phyloP scores from a whole-genome alignment of 306 rosid genomes.

The Chamaecrista fasciculata region DNA sequence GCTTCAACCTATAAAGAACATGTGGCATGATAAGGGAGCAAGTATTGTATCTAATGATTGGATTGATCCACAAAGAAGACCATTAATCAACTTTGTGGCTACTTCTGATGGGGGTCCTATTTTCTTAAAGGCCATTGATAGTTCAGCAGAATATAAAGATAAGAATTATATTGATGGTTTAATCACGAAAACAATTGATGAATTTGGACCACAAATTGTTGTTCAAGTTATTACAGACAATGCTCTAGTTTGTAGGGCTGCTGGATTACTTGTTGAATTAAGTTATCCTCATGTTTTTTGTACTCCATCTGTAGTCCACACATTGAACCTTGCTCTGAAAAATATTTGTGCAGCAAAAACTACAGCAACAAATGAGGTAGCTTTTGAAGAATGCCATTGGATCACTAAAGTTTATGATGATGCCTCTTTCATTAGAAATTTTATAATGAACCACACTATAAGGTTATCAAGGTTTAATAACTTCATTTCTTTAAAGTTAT shows the following conservation, averaged over 20 bases:
- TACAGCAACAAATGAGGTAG: not conserved
- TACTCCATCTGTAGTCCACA: not conserved
- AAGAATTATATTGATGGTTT: not conserved
- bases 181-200: not conserved
- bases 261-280: not conserved
- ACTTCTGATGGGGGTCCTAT: too few relatives aligned
- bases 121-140: not conserved
- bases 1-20: too few relatives aligned
- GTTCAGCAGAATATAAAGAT: not conserved
- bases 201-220: not conserved
- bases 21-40: too few relatives aligned
- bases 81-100: not conserved
- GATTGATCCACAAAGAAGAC: not conserved
- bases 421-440: not conserved
- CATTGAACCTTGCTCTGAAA: not conserved
- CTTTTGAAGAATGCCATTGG: not conserved
- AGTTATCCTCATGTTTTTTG: not conserved
- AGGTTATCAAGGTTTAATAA: not conserved
- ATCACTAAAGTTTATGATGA: not conserved
- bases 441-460: not conserved
- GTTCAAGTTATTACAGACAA: too few relatives aligned
- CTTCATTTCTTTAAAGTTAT: not conserved
- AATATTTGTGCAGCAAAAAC: not conserved
- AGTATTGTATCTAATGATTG: not conserved
- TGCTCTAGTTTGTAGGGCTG: not conserved